Evolutionary conservation across 306 rosid species (phyloP), one percentile per base, ranked within the genome.

Genomic region (Malus fusca): DNA sequence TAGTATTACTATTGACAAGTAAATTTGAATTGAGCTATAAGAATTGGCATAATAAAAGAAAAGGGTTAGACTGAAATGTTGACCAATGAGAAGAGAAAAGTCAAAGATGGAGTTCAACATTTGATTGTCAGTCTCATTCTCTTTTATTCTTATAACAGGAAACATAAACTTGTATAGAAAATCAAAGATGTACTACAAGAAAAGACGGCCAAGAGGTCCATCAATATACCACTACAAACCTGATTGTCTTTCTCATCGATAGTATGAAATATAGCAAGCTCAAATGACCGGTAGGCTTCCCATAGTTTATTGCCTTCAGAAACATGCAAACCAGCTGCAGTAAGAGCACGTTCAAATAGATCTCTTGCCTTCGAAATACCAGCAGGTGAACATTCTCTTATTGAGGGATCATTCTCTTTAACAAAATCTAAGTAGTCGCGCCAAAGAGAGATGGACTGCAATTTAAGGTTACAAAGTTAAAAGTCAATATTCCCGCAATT

Each of bases 391-490:
- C 81, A 79, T 67, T 89, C 86, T 53, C 44, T 72, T 46, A 88
- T 88, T 63, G 74, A 63, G 22, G 92, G 88, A 74, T 95, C 97
- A 77, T 84, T 75, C 68, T 90, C 92, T 84, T 74, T 96, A 53
- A 89, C 78, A 66, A 76, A 95, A 73, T 82, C 74, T 59, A 95
- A 53, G 88, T 89, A 95, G 83, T 89, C 91, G 62, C 74, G 73
- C 97, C 99, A 95, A 10, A 95, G 90, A 75, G 97, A 58, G 68
- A 85, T 82, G 35, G 97, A 92, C 98, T 93, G 90, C 93, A 87
- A 56, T 56, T 69, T 52, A 81, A 80, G 66, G 72, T 25, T 73
- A 80, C 11, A 33, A 53, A 69, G 80, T 67, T 78, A 64, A 74
- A 53, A 6, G 78, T 72, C 79, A 60, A 53, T 31, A 67, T 69